Percentiles rank a stretch among this genome's conserved stretches.
phyloP scores from a whole-genome alignment of 306 rosid species.

The Castanospermum australe region DNA sequence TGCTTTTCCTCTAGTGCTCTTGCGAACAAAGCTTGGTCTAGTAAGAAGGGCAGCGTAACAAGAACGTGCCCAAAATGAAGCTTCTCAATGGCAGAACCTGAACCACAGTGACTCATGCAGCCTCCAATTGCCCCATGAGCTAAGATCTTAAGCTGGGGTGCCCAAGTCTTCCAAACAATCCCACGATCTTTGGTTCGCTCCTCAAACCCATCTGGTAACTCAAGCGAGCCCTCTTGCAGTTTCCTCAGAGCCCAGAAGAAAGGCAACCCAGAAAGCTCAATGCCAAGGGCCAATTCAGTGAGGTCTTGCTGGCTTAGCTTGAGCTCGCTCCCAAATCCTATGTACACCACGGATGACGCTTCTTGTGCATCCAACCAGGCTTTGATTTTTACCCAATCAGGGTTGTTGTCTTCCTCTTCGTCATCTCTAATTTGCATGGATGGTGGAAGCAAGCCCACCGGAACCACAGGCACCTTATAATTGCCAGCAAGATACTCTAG shows the following conservation, averaged over 20 bases:
- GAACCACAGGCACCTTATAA: slow-evolving; percentile 34
- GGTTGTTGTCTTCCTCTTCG: slow-evolving; percentile 28
- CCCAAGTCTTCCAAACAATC: slow-evolving; percentile 56
- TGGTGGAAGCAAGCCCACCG: slow-evolving; percentile 40
- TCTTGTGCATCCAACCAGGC: slow-evolving; percentile 23
- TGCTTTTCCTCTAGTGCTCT: slow-evolving; percentile 35
- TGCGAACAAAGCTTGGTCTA: slow-evolving; percentile 39
- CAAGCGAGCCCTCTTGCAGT: slow-evolving; percentile 10
- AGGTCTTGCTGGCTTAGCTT: slow-evolving; percentile 44
- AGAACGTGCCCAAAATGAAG: slow-evolving; percentile 52
- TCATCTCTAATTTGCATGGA: slow-evolving; percentile 35
- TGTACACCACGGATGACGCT: slow-evolving; percentile 40
- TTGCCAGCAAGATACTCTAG: slow-evolving; percentile 9
- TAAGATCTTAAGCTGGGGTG: slow-evolving; percentile 55
- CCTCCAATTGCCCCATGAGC: slow-evolving; percentile 52
- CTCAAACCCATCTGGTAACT: slow-evolving; percentile 55
- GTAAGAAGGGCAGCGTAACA: slow-evolving; percentile 40
- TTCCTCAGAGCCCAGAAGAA: slow-evolving; percentile 64
- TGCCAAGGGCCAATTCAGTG: slow-evolving; percentile 38
- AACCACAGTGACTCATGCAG: slow-evolving; percentile 50
- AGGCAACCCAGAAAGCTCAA: slow-evolving; percentile 54
- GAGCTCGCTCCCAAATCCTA: slow-evolving; percentile 62
- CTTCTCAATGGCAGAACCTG: slow-evolving; percentile 44
- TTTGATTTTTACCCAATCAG: slow-evolving; percentile 37
- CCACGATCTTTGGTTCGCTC: slow-evolving; percentile 48